A percentile compares a stretch with the other conserved stretches of the same genome.
phyloP scores from a whole-genome alignment of 192 early-diverging fungal genomes.

The Coemansia sp. region DNA sequence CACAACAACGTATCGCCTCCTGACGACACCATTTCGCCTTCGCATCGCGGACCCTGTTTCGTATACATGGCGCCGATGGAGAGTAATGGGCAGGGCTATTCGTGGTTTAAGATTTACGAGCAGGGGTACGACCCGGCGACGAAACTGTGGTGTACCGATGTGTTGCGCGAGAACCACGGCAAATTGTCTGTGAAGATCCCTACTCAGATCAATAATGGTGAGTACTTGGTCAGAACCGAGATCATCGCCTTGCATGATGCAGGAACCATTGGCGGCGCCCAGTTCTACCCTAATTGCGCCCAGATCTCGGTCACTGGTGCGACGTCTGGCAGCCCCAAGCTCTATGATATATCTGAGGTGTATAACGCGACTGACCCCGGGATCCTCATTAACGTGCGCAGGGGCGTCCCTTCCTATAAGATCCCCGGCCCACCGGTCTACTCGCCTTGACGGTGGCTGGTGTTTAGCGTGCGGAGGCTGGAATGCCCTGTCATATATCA shows the following conservation, averaged over 20 bases:
- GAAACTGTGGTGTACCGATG: constrained; percentile 26
- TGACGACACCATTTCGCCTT: constrained; percentile 23
- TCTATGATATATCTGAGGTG: constrained; percentile 17
- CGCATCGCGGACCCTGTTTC: constrained; percentile 27
- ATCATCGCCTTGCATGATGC: constrained; percentile 30
- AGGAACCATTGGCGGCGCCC: constrained; percentile 3
- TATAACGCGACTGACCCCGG: constrained; percentile 29
- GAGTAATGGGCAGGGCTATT: constrained; percentile 27
- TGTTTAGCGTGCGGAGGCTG: too few relatives aligned
- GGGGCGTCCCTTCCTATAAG: constrained; percentile 10
- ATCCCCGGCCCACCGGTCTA: constrained; percentile 34
- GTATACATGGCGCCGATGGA: constrained; percentile 38
- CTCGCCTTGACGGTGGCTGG: not conserved
- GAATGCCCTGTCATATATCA: too few relatives aligned
- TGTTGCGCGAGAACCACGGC: constrained; percentile 22
- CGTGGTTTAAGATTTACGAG: constrained; percentile 40
- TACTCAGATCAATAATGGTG: constrained; percentile 23
- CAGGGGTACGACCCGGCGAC: constrained; percentile 22
- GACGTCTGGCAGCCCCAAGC: constrained; percentile 12
- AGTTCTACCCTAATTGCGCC: constrained; percentile 36
- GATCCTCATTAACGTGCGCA: constrained; percentile 21
- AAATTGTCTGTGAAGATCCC: constrained; percentile 28
- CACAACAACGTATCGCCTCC: constrained; percentile 19
- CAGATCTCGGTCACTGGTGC: constrained; percentile 24
- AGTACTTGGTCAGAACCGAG: constrained; percentile 43